Evolutionary conservation across 2,329 filamentous ascomycete genomes (phyloP).

Genomic region (Cladosporium halotolerans): DNA sequence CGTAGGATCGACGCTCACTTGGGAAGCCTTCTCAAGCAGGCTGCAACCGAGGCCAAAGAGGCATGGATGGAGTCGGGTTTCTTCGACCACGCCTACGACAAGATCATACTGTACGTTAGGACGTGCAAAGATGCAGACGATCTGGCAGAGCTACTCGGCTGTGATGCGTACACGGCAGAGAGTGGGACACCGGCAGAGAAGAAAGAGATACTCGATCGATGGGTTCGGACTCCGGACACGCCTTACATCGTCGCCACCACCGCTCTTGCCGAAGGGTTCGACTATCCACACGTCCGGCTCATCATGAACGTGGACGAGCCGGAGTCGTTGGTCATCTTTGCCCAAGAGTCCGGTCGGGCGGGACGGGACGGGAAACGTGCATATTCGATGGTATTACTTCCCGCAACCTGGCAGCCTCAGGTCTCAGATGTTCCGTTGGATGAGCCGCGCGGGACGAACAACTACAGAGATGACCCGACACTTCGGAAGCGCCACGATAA

Average conservation of each 20-base stretch:
- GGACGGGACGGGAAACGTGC: conserved; percentile 1
- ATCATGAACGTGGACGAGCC: conserved; percentile 11
- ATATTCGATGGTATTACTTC: conserved; percentile 11
- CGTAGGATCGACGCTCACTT: neutral
- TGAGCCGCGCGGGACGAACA: too few relatives aligned
- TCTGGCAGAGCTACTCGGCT: conserved; percentile 4
- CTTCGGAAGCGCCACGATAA: too few relatives aligned
- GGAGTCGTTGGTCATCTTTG: conserved; percentile 11
- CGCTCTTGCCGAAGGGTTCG: conserved; percentile 9
- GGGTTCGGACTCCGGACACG: neutral
- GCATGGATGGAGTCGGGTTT: neutral
- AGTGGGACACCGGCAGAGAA: conserved; percentile 9
- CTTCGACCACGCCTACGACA: conserved; percentile 8
- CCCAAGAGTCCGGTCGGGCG: conserved; percentile 11
- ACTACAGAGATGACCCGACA: too few relatives aligned
- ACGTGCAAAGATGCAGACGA: neutral
- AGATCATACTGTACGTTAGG: conserved; percentile 7
- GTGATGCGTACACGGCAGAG: conserved; percentile 1
- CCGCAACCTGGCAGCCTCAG: conserved; percentile 1
- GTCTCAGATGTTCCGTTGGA: neutral
- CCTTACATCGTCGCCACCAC: conserved; percentile 11
- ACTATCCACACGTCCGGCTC: conserved; percentile 10
- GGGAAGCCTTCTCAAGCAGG: conserved; percentile 5
- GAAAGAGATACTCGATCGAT: conserved; percentile 7
- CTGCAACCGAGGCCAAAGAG: neutral